phyloP scores from a whole-genome alignment of 1,284 basidiomycete species.

The Inonotus obliquus region DNA sequence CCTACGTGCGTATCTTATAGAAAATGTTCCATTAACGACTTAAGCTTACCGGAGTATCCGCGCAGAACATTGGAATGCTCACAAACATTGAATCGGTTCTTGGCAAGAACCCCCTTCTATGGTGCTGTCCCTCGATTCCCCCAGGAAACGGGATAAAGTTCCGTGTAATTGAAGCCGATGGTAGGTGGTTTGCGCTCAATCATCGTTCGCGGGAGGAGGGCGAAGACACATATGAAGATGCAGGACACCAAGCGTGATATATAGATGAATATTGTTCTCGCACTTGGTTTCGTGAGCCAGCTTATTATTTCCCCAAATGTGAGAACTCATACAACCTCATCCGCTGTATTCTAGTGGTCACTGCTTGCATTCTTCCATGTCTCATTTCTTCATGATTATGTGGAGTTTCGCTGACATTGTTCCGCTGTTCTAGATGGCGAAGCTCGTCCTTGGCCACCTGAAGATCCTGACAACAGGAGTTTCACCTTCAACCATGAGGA shows the following conservation, averaged over 20 bases:
- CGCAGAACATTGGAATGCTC: constrained; percentile 70
- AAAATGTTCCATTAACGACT: background rate
- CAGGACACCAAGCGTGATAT: constrained; percentile 17
- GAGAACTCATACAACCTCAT: constrained; percentile 24
- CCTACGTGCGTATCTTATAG: constrained; percentile 64
- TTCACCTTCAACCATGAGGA: constrained; percentile 19
- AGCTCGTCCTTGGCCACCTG: constrained; percentile 17
- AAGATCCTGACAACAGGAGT: constrained; percentile 8
- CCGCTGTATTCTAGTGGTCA: background rate
- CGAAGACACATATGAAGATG: constrained; percentile 20
- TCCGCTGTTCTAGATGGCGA: background rate
- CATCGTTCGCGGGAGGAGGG: constrained; percentile 8
- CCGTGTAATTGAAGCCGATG: constrained; percentile 63
- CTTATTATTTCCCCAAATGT: constrained; percentile 20
- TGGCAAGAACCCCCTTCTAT: constrained; percentile 67
- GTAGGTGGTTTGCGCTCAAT: constrained; percentile 67
- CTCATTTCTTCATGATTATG: background rate
- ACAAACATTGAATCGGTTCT: constrained; percentile 76
- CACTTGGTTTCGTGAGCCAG: constrained; percentile 21
- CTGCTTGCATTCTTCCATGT: background rate
- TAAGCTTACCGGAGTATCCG: constrained; percentile 9
- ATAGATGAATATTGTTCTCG: background rate
- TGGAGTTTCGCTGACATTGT: background rate
- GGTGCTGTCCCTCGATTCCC: constrained; percentile 75
- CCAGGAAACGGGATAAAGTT: constrained; percentile 77